Percentiles rank a stretch among this genome's conserved stretches.
Conservation (phyloP, 2,329 filamentous ascomycete genomes). For the Delphinella strobiligena region DNA sequence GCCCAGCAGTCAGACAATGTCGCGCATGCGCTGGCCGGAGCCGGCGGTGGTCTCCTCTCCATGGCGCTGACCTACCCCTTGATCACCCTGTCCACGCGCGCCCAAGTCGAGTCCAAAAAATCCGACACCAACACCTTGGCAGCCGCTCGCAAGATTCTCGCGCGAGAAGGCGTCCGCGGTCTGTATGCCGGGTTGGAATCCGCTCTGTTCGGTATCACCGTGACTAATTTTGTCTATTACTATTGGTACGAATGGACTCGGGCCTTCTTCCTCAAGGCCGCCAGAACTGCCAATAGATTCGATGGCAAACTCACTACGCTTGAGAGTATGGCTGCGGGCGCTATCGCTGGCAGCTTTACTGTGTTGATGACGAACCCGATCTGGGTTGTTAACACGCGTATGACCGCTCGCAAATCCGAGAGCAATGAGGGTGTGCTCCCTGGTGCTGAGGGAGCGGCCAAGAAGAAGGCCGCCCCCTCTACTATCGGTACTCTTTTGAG, state of each 20-base stretch:
- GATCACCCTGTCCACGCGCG: slow-evolving; percentile 92
- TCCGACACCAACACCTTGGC: slow-evolving; percentile 74
- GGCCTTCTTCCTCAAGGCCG: slow-evolving; percentile 39
- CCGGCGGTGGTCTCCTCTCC: slow-evolving; percentile 84
- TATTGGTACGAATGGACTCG: slow-evolving; percentile 99
- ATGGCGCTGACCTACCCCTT: slow-evolving; percentile 97
- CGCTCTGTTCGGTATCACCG: slow-evolving; percentile 90
- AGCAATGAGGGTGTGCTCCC: slow-evolving; percentile 25
- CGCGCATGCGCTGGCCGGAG: slow-evolving; percentile 83
- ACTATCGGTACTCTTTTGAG: slow-evolving; percentile 72
- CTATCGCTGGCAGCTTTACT: slow-evolving; percentile 84
- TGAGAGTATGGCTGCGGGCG: slow-evolving; percentile 91
- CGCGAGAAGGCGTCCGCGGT: slow-evolving; percentile 78
- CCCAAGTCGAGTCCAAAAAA: slow-evolving; percentile 93
- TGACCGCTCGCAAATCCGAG: slow-evolving; percentile 76
- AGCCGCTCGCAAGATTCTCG: slow-evolving; percentile 74
- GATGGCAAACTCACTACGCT: slow-evolving; percentile 60
- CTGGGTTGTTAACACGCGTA: slow-evolving; percentile 97
- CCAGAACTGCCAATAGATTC: slow-evolving; percentile 7
- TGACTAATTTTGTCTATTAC: slow-evolving; percentile 99
- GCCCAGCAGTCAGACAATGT: slow-evolving; percentile 91
- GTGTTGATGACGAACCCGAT: slow-evolving; percentile 97
- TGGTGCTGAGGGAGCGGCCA: slow-evolving; percentile 19
- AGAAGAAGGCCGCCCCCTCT: slow-evolving; percentile 46
- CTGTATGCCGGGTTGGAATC: slow-evolving; percentile 90